phyloP scores from a whole-genome alignment of 352 stramenopile genomes.

The Aphanomyces astaci region DNA sequence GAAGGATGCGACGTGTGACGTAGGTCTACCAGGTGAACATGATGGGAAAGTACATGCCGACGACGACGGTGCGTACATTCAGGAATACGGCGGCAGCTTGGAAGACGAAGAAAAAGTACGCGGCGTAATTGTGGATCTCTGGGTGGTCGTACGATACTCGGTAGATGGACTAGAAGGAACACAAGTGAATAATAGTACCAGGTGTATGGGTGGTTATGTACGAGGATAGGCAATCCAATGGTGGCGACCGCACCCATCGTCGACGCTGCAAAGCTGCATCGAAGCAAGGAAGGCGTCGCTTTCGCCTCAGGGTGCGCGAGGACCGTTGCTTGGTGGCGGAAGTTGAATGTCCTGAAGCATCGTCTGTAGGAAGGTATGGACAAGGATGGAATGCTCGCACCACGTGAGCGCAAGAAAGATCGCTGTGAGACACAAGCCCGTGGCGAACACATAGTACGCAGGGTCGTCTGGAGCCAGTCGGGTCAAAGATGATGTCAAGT shows the following conservation, averaged over 20 bases:
- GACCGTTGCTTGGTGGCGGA: slow-evolving; percentile 35
- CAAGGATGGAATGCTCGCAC: neutral
- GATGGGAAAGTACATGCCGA: neutral
- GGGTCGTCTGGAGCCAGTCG: slow-evolving; percentile 38
- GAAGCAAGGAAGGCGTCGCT: slow-evolving; percentile 26
- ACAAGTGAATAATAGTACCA: neutral
- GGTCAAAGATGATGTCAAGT: too few species aligned
- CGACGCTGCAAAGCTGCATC: neutral
- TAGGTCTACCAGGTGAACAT: slow-evolving; percentile 35
- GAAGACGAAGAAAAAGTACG: slow-evolving; percentile 56
- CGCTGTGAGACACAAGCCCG: slow-evolving; percentile 40
- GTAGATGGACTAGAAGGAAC: neutral
- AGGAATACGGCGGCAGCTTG: slow-evolving; percentile 40
- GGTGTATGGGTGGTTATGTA: too few species aligned
- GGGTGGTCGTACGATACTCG: slow-evolving; percentile 12
- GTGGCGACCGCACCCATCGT: slow-evolving; percentile 33
- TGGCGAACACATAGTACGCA: slow-evolving; percentile 52
- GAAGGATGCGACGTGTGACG: slow-evolving; percentile 42
- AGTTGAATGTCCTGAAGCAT: slow-evolving; percentile 32
- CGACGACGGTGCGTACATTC: slow-evolving; percentile 32
- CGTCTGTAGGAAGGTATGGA: neutral
- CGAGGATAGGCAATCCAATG: slow-evolving; percentile 42
- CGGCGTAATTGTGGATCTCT: slow-evolving; percentile 33
- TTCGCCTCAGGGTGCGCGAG: slow-evolving; percentile 26
- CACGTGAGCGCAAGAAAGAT: slow-evolving; percentile 41